Base-by-base conservation (phyloP, 768 basidiomycete genomes). In the Zangia roseola region DNA sequence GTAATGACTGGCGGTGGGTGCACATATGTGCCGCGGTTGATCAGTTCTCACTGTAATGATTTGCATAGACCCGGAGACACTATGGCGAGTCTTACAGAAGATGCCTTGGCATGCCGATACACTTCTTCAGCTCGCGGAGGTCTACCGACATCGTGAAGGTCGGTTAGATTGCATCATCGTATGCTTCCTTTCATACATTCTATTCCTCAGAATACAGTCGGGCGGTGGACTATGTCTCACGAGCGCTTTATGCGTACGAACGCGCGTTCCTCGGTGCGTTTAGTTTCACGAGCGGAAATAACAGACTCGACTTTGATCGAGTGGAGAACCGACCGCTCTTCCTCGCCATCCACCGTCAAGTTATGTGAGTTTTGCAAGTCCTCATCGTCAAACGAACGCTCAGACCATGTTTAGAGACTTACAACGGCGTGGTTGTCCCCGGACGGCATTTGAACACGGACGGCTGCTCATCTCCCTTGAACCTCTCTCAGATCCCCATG, bases 241-340 rank as follows among this genome's bases (percentile, higher is more conserved):
- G 94, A n/a, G 89, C 94, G 0, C 67, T 99, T 14, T 97, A 94
- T 70, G 84, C 93, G 0, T 97, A 94, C 53, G 94, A 97, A 60
- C 82, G 93, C 12, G 83, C 89, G 10, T 89, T 97, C 56, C 78
- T 92, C 14, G 91, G 93, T 3, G 74, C 86, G 0, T 95, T 94
- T 74, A 91, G 80, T 56, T 85, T 97, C 67, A 84, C 91, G 2
- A 82, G 71, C 30, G 95, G 94, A 8, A 69, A 77, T 2, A 88
- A 88, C 52, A 80, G 94, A 10, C 79, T 99, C 2, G 92, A 95
- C 60, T 99, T 97, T 63, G 84, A 91, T 54, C 77, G 71, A 12
- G 88, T 97, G 10, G 94, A 97, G 68, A 97, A 95, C 58, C 76
- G 95, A 34, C 90, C 92, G 0, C 90, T 99, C 68, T 97, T 88